phyloP scores from a whole-genome alignment of 768 basidiomycete species.

The Rubroboletus pulcherrimus region DNA sequence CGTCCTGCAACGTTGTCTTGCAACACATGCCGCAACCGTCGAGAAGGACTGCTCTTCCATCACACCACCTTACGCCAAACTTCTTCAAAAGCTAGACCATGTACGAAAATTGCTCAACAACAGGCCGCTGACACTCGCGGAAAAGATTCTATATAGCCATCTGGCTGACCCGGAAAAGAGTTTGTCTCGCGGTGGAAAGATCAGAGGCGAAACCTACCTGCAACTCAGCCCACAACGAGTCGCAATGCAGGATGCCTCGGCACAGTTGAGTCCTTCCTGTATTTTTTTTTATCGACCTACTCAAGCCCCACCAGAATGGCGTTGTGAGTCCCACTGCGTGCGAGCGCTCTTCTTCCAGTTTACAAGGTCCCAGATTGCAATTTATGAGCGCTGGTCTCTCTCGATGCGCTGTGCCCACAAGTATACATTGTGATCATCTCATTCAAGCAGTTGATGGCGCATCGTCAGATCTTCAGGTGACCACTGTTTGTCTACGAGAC shows the following conservation, averaged over 20 bases:
- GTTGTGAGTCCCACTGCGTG: slow-evolving; percentile 44
- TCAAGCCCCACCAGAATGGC: slow-evolving; percentile 62
- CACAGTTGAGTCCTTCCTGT: slow-evolving; percentile 58
- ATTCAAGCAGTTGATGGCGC: slow-evolving; percentile 94
- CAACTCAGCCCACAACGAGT: slow-evolving; percentile 91
- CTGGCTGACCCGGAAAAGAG: slow-evolving; percentile 73
- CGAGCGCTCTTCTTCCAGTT: slow-evolving; percentile 1
- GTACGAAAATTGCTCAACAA: slow-evolving; percentile 67
- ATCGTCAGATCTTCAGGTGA: slow-evolving; percentile 76
- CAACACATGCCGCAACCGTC: slow-evolving; percentile 38
- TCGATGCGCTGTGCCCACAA: slow-evolving; percentile 79
- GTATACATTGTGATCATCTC: slow-evolving; percentile 97
- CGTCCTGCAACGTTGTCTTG: slow-evolving; percentile 32
- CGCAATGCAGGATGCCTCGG: slow-evolving; percentile 94
- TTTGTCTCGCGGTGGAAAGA: slow-evolving; percentile 58
- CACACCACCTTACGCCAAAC: slow-evolving; percentile 76
- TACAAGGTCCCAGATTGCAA: slow-evolving; percentile 58
- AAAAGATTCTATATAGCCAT: slow-evolving; percentile 97
- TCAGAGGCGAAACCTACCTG: slow-evolving; percentile 85
- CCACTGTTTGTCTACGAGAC: background rate
- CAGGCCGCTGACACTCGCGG: slow-evolving; percentile 87
- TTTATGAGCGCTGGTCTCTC: slow-evolving; percentile 96
- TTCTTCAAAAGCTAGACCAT: slow-evolving; percentile 65
- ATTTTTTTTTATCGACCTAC: background rate
- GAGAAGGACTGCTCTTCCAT: slow-evolving; percentile 67